Conservation (phyloP, 805 yeast genomes). For the Metschnikowia corniflorae region DNA sequence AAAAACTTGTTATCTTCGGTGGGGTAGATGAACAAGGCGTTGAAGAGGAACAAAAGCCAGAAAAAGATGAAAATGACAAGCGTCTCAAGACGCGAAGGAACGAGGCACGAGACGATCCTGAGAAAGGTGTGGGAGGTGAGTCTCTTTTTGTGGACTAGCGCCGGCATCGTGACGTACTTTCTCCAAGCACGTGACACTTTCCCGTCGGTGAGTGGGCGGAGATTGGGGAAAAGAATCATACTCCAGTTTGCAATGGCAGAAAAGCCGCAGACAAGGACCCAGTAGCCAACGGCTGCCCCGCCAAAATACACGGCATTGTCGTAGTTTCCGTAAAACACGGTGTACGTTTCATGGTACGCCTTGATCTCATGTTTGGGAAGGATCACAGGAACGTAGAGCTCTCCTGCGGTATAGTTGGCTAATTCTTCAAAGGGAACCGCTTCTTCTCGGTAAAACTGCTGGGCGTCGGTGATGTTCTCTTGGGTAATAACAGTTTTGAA, state of each 20-base stretch:
- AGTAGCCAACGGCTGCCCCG: constrained; percentile 43
- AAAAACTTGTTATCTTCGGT: constrained; percentile 10
- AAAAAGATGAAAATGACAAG: constrained; percentile 20
- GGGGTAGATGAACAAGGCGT: constrained; percentile 9
- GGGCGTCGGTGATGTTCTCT: constrained; percentile 10
- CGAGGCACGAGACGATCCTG: constrained; percentile 22
- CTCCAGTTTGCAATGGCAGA: constrained; percentile 43
- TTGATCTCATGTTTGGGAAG: constrained; percentile 16
- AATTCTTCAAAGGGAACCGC: constrained; percentile 9
- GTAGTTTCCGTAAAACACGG: constrained; percentile 35
- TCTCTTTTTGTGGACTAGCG: constrained; percentile 19
- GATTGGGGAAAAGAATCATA: constrained; percentile 35
- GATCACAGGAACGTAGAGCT: constrained; percentile 23
- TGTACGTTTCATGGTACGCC: constrained; percentile 23
- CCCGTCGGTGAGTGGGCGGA: constrained; percentile 29
- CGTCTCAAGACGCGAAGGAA: constrained; percentile 31
- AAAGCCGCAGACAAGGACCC: constrained; percentile 43
- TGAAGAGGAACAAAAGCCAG: constrained; percentile 13
- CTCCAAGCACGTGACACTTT: constrained; percentile 24
- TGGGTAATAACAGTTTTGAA: constrained; percentile 8
- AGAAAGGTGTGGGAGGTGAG: constrained; percentile 6
- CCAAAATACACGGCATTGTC: constrained; percentile 37
- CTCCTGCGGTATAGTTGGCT: constrained; percentile 7
- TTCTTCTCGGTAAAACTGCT: constrained; percentile 6
- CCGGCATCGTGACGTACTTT: constrained; percentile 28